phyloP scores from a whole-genome alignment of 2,329 filamentous ascomycete species.

The Paecilomyces dactylethromorphus region DNA sequence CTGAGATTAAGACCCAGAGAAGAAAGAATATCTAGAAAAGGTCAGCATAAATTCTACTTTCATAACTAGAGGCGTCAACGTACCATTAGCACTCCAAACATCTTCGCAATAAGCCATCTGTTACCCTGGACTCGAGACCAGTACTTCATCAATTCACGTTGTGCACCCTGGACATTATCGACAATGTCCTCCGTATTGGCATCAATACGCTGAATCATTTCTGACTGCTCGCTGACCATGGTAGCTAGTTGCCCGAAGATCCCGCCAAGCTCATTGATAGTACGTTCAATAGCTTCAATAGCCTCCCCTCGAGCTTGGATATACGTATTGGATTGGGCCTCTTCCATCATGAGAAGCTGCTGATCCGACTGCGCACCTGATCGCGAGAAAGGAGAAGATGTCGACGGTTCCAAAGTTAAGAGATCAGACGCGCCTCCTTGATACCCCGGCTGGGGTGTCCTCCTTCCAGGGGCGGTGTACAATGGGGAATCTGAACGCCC shows the following conservation, averaged over 20 bases:
- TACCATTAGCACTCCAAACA: slow-evolving; percentile 75
- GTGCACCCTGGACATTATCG: slow-evolving; percentile 95
- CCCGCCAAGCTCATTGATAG: slow-evolving; percentile 82
- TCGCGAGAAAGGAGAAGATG: slow-evolving; percentile 39
- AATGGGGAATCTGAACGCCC: slow-evolving; percentile 76
- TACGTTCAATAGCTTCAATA: slow-evolving; percentile 93
- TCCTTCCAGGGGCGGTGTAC: slow-evolving; percentile 72
- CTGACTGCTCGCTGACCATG: slow-evolving; percentile 96
- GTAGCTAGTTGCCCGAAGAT: slow-evolving; percentile 92
- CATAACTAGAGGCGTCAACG: slow-evolving; percentile 5
- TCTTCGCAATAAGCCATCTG: slow-evolving; percentile 84
- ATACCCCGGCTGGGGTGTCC: slow-evolving; percentile 52
- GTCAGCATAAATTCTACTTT: background rate
- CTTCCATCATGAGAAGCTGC: slow-evolving; percentile 87
- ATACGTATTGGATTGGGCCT: slow-evolving; percentile 78
- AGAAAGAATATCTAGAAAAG: slow-evolving; percentile 30
- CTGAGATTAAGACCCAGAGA: slow-evolving; percentile 61
- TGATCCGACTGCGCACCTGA: slow-evolving; percentile 63
- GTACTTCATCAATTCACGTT: slow-evolving; percentile 92
- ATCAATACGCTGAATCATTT: slow-evolving; percentile 96
- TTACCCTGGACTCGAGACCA: slow-evolving; percentile 93
- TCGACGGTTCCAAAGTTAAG: slow-evolving; percentile 70
- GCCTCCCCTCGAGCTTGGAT: slow-evolving; percentile 91
- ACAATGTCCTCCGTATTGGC: slow-evolving; percentile 97
- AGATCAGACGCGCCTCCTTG: slow-evolving; percentile 56